phyloP scores from a whole-genome alignment of 306 rosid genomes.

The Pterocarpus macrocarpus region DNA sequence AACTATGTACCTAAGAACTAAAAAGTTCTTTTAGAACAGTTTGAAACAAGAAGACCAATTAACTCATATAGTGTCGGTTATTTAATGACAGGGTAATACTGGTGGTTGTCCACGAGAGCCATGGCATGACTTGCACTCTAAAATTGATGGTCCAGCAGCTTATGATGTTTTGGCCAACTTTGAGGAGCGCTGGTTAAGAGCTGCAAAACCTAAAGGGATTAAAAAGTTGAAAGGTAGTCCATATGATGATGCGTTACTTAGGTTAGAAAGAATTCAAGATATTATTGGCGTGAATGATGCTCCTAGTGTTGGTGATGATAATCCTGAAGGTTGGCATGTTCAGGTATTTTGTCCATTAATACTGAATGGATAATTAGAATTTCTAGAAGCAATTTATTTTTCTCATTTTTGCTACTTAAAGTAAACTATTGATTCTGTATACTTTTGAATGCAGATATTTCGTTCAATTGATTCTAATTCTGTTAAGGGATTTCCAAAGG shows the following conservation, averaged over 20 bases:
- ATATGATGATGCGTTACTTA: conserved; percentile 83
- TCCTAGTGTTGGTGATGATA: conserved; percentile 55
- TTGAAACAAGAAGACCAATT: conserved; percentile 4
- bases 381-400: conserved; percentile 30
- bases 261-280: conserved; percentile 79
- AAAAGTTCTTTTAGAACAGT: background rate
- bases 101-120: conserved; percentile 97
- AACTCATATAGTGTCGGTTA: conserved; percentile 42
- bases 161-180: conserved; percentile 91
- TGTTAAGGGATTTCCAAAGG: conserved; percentile 88
- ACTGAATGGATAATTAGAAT: conserved; percentile 31
- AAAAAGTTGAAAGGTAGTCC: conserved; percentile 66
- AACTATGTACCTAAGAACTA: conserved; percentile 13
- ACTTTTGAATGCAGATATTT: conserved; percentile 74
- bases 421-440: conserved; percentile 32
- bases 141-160: conserved; percentile 96
- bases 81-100: conserved; percentile 67
- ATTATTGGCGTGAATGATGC: conserved; percentile 61
- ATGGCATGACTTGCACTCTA: conserved; percentile 98
- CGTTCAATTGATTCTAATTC: conserved; percentile 97
- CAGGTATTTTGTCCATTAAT: conserved; percentile 64
- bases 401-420: conserved; percentile 25
- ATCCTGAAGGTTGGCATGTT: conserved; percentile 94
- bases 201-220: conserved; percentile 84
- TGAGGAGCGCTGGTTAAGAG: conserved; percentile 96